These are phyloP conservation scores for Hypoxylon sp. DNA, from an alignment of 2,329 filamentous ascomycete species.

Conservation along the genomic window DNA sequence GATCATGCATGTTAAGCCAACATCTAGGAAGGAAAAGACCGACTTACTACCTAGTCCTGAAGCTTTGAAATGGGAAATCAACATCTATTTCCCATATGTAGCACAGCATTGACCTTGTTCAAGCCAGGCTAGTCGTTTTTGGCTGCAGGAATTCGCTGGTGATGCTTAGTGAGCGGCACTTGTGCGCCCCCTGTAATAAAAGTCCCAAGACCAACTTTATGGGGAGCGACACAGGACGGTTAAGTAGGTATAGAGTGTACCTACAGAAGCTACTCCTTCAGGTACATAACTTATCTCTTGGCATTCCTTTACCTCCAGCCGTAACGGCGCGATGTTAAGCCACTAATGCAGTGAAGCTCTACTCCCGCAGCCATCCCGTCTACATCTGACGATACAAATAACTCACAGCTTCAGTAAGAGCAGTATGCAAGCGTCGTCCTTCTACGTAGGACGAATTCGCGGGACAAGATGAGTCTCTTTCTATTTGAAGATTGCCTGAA, in stretches of 20 bases:
- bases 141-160: slow-evolving; percentile 19
- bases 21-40: slow-evolving; percentile 9
- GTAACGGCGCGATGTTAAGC: slow-evolving; percentile 16
- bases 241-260: background rate
- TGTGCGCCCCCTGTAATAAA: slow-evolving; percentile 27
- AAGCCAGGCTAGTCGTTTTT: background rate
- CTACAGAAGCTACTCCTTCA: slow-evolving; percentile 2
- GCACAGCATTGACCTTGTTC: background rate
- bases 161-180: slow-evolving; percentile 25
- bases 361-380: slow-evolving; percentile 29
- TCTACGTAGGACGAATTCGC: slow-evolving; percentile 13
- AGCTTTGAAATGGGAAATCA: background rate
- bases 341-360: slow-evolving; percentile 32
- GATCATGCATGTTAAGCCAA: slow-evolving; percentile 16
- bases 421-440: slow-evolving; percentile 5
- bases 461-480: slow-evolving; percentile 9
- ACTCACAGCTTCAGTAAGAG: background rate
- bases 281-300: background rate
- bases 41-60: slow-evolving; percentile 8
- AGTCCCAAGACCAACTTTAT: background rate
- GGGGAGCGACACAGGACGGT: background rate
- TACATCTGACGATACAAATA: slow-evolving; percentile 7
- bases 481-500: slow-evolving; percentile 25
- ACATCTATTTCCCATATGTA: background rate
- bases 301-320: background rate